Percentiles rank a stretch among this genome's conserved stretches.
phyloP scores from a whole-genome alignment of 1,284 basidiomycete species.

The Heterobasidion annosum region DNA sequence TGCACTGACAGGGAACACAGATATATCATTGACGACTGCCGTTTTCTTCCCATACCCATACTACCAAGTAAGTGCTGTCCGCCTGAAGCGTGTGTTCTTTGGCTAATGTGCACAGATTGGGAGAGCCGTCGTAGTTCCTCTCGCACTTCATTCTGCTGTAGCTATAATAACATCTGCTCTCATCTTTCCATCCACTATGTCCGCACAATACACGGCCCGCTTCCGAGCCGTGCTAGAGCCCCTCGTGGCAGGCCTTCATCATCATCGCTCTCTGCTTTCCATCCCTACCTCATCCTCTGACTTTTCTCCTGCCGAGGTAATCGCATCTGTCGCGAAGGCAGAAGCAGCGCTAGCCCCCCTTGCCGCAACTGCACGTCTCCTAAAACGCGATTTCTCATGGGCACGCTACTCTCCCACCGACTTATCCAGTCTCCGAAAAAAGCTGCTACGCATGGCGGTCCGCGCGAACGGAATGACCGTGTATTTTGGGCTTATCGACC shows the following conservation, averaged over 20 bases:
- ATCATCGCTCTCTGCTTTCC: conserved; percentile 40
- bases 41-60: conserved; percentile 60
- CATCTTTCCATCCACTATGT: conserved; percentile 63
- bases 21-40: conserved; percentile 52
- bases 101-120: conserved; percentile 2
- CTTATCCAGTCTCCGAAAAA: conserved; percentile 42
- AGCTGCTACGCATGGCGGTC: conserved; percentile 42
- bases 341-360: conserved; percentile 51
- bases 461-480: conserved; percentile 57
- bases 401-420: conserved; percentile 56
- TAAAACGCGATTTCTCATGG: conserved; percentile 58
- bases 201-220: conserved; percentile 49
- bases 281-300: conserved; percentile 33
- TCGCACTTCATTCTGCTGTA: conserved; percentile 54
- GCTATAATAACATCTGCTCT: conserved; percentile 42
- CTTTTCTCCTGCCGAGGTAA: conserved; percentile 32
- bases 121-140: conserved; percentile 44
- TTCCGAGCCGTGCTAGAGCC: conserved; percentile 46
- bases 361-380: conserved; percentile 42
- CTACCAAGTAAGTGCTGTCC: conserved; percentile 30
- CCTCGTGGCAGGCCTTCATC: conserved; percentile 34
- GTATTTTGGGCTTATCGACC: conserved; percentile 58
- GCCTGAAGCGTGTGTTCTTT: background rate
- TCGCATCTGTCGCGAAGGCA: conserved; percentile 30
- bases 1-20: conserved; percentile 20